Evolutionary conservation across 1,139 yeast species (phyloP).

Genomic region (Candida tunisiensis): DNA sequence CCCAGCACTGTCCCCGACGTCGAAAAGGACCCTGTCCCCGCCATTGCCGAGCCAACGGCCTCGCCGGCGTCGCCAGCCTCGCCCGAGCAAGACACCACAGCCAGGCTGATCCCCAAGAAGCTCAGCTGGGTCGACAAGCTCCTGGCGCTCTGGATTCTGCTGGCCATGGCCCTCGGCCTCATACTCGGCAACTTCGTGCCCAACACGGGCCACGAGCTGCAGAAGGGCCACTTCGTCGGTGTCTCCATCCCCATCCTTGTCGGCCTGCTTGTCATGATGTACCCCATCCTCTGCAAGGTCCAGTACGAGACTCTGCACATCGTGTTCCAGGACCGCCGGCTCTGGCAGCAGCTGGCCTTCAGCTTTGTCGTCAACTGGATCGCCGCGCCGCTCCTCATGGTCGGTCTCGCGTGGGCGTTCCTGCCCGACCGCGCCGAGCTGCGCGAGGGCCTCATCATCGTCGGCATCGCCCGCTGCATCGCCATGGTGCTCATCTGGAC

Average conservation of each 20-base stretch:
- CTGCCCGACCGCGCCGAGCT: constrained; percentile 32
- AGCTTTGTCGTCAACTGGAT: constrained; percentile 38
- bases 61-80: too few relatives aligned
- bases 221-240: constrained; percentile 12
- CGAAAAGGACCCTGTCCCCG: too few relatives aligned
- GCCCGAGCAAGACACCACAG: too few relatives aligned
- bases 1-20: too few relatives aligned
- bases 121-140: constrained; percentile 11
- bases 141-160: constrained; percentile 15
- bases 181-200: constrained; percentile 17
- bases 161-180: constrained; percentile 16
- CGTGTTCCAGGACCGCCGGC: constrained; percentile 11
- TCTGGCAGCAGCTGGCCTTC: constrained; percentile 21
- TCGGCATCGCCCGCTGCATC: constrained; percentile 44
- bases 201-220: constrained; percentile 8
- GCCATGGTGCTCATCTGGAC: constrained; percentile 55
- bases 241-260: constrained; percentile 31
- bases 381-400: constrained; percentile 39
- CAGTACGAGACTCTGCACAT: constrained; percentile 28
- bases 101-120: too few relatives aligned
- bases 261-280: constrained; percentile 41
- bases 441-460: constrained; percentile 38
- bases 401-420: constrained; percentile 33
- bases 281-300: constrained; percentile 39
- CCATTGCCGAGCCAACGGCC: too few relatives aligned